Percentiles rank a stretch among this genome's conserved stretches.
Evolutionary conservation across 225 moss, liverwort and hornwort species (phyloP).

Genomic region (Climacium dendroides): DNA sequence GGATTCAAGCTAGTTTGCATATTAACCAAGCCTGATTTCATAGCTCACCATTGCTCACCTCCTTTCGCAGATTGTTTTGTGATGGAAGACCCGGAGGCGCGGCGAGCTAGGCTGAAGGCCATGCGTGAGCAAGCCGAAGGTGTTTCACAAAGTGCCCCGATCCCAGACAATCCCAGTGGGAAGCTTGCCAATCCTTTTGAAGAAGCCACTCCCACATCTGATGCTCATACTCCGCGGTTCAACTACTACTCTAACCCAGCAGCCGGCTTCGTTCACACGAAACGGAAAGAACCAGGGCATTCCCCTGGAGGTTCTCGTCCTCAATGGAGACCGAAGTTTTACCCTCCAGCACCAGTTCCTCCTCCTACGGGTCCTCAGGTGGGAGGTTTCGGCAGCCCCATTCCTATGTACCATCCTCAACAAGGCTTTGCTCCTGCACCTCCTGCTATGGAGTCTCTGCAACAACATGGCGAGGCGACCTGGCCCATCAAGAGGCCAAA

Average conservation of each 20-base stretch:
- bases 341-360: conserved; percentile 1
- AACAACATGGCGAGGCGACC: neutral
- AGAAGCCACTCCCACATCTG: conserved; percentile 10
- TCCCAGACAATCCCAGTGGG: neutral
- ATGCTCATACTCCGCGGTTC: conserved; percentile 35
- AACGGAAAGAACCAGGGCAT: conserved; percentile 18
- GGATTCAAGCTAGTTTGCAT: neutral
- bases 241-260: conserved; percentile 49
- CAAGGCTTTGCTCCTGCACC: conserved; percentile 1
- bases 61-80: neutral
- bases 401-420: conserved; percentile 22
- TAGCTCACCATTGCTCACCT: neutral
- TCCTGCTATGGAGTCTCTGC: conserved; percentile 1
- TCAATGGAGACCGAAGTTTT: conserved; percentile 20
- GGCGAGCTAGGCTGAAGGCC: conserved; percentile 34
- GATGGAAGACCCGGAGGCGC: conserved; percentile 35
- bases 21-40: neutral
- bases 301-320: neutral
- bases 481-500: conserved; percentile 22
- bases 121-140: conserved; percentile 29
- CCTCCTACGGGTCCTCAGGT: conserved; percentile 4
- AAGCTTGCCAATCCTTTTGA: conserved; percentile 45
- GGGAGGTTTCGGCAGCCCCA: conserved; percentile 40
- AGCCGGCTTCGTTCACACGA: conserved; percentile 22
- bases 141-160: conserved; percentile 1